phyloP scores from a whole-genome alignment of 2,329 filamentous ascomycete genomes.

The Eurotiales sp. region DNA sequence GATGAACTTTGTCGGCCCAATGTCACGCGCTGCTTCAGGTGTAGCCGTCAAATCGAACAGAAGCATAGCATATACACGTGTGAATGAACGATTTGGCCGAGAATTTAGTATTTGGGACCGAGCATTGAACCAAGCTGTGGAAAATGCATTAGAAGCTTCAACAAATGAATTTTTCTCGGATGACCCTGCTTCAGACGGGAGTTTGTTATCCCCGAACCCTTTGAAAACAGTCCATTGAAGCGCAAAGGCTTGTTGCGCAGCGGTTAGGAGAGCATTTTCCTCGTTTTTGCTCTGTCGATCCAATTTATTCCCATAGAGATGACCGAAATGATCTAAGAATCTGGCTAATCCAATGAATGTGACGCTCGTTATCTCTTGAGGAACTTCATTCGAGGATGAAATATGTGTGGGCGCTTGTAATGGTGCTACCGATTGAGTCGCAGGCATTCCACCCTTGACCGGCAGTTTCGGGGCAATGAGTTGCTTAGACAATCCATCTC shows the following conservation, averaged over 20 bases:
- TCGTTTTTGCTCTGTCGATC: background rate
- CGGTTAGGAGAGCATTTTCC: background rate
- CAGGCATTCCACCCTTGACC: background rate
- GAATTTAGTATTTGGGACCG: background rate
- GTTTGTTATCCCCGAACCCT: no score
- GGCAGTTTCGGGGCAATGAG: background rate
- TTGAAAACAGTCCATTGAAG: conserved; percentile 1
- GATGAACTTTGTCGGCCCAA: background rate
- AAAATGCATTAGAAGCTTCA: background rate
- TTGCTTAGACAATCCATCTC: background rate
- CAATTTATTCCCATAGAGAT: conserved; percentile 3
- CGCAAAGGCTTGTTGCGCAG: background rate
- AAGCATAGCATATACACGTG: conserved; percentile 1
- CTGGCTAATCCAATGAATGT: background rate
- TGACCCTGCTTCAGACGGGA: no score
- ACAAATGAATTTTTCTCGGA: background rate
- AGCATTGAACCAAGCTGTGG: background rate
- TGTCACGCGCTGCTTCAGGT: background rate
- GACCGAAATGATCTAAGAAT: conserved; percentile 3
- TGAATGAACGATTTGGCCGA: background rate
- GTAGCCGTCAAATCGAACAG: background rate
- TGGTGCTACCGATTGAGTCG: background rate
- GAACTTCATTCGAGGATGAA: background rate
- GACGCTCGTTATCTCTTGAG: background rate
- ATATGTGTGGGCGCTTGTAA: background rate